Percentiles rank a stretch among this genome's conserved stretches.
These are phyloP conservation scores for Haplosporangium sp. DNA, from an alignment of 371 early-diverging fungal species.

Conservation along the genomic window DNA sequence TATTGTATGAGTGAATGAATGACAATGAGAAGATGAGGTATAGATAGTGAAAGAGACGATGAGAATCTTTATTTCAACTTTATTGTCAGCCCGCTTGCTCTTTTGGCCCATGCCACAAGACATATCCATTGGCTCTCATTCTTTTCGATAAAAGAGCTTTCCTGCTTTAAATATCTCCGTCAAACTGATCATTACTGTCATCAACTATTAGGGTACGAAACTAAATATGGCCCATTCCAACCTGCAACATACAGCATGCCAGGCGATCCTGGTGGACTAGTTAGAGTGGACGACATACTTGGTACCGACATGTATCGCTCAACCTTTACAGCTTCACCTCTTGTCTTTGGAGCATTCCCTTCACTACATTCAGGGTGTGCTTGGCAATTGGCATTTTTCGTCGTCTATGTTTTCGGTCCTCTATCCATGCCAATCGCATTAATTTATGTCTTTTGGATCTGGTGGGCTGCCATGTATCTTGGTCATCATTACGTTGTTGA, in stretches of 20 bases:
- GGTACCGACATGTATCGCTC: conserved; percentile 72
- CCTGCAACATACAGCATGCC: conserved; percentile 78
- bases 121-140: too few relatives aligned
- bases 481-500: conserved; percentile 83
- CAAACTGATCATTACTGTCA: too few relatives aligned
- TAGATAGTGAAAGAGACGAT: background rate
- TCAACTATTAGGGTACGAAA: conserved; percentile 67
- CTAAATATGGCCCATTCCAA: conserved; percentile 64
- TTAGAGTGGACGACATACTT: conserved; percentile 76
- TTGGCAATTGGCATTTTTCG: conserved; percentile 69
- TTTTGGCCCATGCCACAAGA: too few relatives aligned
- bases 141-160: too few relatives aligned
- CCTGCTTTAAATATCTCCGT: too few relatives aligned
- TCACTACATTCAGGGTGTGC: conserved; percentile 82
- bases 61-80: too few relatives aligned
- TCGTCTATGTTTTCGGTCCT: conserved; percentile 62
- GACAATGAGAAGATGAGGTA: background rate
- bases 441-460: conserved; percentile 74
- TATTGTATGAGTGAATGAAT: too few relatives aligned
- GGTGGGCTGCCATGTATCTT: conserved; percentile 84
- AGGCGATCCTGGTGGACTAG: conserved; percentile 78
- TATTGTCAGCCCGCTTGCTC: too few relatives aligned
- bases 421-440: conserved; percentile 61
- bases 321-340: conserved; percentile 75
- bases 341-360: conserved; percentile 84